These are phyloP conservation scores for Fusarium sororula DNA, from an alignment of 2,329 filamentous ascomycete genomes.

Conservation along the genomic window DNA sequence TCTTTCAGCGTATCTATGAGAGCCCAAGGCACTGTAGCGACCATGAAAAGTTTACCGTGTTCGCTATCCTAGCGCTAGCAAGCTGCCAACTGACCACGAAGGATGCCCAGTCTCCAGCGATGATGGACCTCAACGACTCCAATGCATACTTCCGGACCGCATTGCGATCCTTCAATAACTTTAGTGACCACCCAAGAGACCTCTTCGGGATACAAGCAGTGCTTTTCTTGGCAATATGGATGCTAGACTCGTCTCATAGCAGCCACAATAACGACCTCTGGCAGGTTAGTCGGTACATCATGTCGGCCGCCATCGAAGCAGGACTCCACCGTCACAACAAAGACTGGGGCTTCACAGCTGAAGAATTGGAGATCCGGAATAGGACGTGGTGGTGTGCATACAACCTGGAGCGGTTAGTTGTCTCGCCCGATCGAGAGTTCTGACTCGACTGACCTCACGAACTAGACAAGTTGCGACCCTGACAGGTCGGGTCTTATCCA, in stretches of 20 bases:
- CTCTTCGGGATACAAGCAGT: background rate
- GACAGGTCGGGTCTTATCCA: background rate
- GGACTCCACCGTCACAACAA: slow-evolving; percentile 1
- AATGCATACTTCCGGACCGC: background rate
- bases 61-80: background rate
- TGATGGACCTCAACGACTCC: background rate
- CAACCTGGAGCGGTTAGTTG: background rate
- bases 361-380: background rate
- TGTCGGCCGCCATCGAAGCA: background rate
- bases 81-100: background rate
- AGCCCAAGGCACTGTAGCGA: accelerated
- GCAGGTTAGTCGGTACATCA: background rate
- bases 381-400: slow-evolving; percentile 8
- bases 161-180: background rate
- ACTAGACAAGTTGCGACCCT: background rate
- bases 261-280: slow-evolving; percentile 3
- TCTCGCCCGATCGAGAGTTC: background rate
- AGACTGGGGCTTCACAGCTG: background rate
- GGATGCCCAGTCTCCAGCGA: background rate
- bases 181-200: background rate
- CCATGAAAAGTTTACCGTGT: background rate
- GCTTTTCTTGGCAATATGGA: background rate
- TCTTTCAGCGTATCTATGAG: background rate
- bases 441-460: background rate
- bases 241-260: background rate